These are phyloP conservation scores for Exophiala sp. DNA, from an alignment of 2,329 filamentous ascomycete genomes.

Conservation along the genomic window DNA sequence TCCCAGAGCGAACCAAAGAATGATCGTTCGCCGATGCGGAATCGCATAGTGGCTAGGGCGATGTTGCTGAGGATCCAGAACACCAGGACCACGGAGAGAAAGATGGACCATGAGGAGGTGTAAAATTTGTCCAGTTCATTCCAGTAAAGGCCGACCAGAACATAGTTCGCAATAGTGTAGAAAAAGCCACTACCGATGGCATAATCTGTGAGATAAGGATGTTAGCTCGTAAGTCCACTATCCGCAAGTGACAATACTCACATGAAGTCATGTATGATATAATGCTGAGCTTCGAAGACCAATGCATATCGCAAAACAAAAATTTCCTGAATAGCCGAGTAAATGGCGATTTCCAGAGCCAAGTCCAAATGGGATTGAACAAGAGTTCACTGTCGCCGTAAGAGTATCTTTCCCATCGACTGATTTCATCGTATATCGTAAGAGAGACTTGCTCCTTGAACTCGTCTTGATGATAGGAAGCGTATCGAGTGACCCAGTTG, in stretches of 20 bases:
- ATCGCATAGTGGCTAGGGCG: conserved; percentile 60
- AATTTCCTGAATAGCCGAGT: conserved; percentile 74
- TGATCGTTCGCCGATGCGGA: conserved; percentile 54
- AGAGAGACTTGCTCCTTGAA: conserved; percentile 79
- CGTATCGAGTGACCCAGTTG: conserved; percentile 66
- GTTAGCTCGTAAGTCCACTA: conserved; percentile 10
- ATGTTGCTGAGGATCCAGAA: conserved; percentile 62
- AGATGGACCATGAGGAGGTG: conserved; percentile 54
- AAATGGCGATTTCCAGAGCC: conserved; percentile 70
- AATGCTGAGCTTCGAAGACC: conserved; percentile 65
- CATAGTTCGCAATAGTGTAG: conserved; percentile 65
- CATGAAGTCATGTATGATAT: conserved; percentile 58
- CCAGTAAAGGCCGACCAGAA: conserved; percentile 67
- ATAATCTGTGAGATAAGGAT: conserved; percentile 45
- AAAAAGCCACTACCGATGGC: conserved; percentile 64
- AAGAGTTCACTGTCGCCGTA: conserved; percentile 79
- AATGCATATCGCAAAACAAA: conserved; percentile 60
- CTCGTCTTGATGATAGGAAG: conserved; percentile 63
- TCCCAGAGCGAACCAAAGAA: conserved; percentile 51
- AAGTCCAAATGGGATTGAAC: conserved; percentile 71
- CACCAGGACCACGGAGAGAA: conserved; percentile 52
- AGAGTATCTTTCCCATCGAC: conserved; percentile 81
- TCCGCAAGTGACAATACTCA: conserved; percentile 44
- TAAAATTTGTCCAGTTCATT: conserved; percentile 65
- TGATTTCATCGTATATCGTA: conserved; percentile 77